Percentiles rank a stretch among this genome's conserved stretches.
phyloP scores from a whole-genome alignment of 148 eudicot species.

The Dianthus caryophyllus region DNA sequence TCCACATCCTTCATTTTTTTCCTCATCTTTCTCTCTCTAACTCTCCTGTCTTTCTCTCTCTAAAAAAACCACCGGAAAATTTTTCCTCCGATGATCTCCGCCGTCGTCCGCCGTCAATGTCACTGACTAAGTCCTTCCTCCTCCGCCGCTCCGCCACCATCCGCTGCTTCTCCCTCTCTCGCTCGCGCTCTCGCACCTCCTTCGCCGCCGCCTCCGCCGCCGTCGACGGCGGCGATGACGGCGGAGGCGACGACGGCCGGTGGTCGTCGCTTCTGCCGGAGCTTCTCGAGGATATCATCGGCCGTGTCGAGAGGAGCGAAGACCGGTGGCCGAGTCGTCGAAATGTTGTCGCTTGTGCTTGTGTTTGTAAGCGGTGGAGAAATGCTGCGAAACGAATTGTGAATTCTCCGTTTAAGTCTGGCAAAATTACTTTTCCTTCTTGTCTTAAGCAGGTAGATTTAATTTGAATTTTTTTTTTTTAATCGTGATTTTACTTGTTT shows the following conservation, averaged over 20 bases:
- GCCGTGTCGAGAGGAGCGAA: slow-evolving; percentile 61
- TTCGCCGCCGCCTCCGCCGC: slow-evolving; percentile 7
- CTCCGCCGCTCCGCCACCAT: slow-evolving; percentile 48
- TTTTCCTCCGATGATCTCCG: slow-evolving; percentile 14
- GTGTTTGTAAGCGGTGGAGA: slow-evolving; percentile 88
- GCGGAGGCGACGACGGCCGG: slow-evolving; percentile 12
- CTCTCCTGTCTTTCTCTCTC: too few relatives aligned
- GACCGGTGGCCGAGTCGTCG: slow-evolving; percentile 80
- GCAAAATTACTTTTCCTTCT: slow-evolving; percentile 77
- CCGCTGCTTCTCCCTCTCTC: slow-evolving; percentile 50
- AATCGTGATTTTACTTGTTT: too few relatives aligned
- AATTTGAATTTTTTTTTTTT: too few relatives aligned
- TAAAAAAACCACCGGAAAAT: too few relatives aligned
- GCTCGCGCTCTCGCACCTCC: slow-evolving; percentile 32
- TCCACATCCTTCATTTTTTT: neutral
- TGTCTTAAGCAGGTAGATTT: slow-evolving; percentile 74
- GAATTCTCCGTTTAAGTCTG: slow-evolving; percentile 33
- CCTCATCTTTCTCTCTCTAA: neutral
- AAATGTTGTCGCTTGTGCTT: slow-evolving; percentile 69
- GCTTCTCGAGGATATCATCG: slow-evolving; percentile 65
- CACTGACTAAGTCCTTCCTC: slow-evolving; percentile 52
- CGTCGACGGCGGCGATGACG: neutral
- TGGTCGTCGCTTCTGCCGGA: slow-evolving; percentile 79
- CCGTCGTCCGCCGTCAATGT: slow-evolving; percentile 33
- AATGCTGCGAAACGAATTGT: slow-evolving; percentile 56